Percentiles rank a stretch among this genome's conserved stretches.
These are phyloP conservation scores for Conoideocrella luteorostrata DNA, from an alignment of 2,329 filamentous ascomycete genomes.

Conservation along the genomic window DNA sequence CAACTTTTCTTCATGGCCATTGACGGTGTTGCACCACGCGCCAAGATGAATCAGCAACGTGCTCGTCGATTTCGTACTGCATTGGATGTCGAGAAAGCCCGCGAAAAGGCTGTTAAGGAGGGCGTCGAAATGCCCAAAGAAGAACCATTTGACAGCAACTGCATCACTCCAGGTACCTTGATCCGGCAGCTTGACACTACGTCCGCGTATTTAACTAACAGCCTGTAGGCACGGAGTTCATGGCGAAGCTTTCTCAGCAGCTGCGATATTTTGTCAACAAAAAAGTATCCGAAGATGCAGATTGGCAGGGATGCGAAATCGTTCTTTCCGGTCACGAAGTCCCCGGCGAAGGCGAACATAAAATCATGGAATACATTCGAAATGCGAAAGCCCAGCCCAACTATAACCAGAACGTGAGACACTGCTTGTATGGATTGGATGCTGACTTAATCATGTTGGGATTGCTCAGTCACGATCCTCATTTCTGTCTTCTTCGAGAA, in stretches of 20 bases:
- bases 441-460: constrained; percentile 98
- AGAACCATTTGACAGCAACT: constrained; percentile 96
- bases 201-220: constrained; percentile 7
- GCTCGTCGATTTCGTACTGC: constrained; percentile 92
- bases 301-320: constrained; percentile 96
- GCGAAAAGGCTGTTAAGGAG: constrained; percentile 85
- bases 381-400: constrained; percentile 91
- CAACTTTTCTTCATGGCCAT: constrained; percentile 99
- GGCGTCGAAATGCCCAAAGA: constrained; percentile 92
- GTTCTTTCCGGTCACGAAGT: constrained; percentile 97
- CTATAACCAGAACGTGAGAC: constrained; percentile 88
- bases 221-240: constrained; percentile 70
- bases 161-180: constrained; percentile 76
- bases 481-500: constrained; percentile 94
- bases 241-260: constrained; percentile 91
- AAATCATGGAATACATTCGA: constrained; percentile 99
- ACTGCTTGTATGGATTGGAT: constrained; percentile 95
- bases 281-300: constrained; percentile 91
- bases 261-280: constrained; percentile 98
- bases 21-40: constrained; percentile 91
- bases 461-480: constrained; percentile 91
- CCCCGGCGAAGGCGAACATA: constrained; percentile 96
- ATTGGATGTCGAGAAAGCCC: constrained; percentile 79
- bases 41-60: constrained; percentile 99
- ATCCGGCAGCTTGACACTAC: too few relatives aligned